Evolutionary conservation across 2,329 filamentous ascomycete genomes (phyloP).

Genomic region (Ceratocystis variospora): DNA sequence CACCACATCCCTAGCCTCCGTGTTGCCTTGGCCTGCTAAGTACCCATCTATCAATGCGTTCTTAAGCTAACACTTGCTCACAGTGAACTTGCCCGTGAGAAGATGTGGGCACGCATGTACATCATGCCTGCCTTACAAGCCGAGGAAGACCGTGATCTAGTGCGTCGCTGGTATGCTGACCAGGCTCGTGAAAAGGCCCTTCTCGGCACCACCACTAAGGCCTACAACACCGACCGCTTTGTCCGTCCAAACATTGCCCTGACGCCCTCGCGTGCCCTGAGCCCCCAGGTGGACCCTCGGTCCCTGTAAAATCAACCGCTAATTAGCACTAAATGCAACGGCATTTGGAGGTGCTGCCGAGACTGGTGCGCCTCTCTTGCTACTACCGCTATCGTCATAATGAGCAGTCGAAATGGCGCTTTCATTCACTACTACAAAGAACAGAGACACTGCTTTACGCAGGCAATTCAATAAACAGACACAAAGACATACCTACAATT

Average conservation of each 20-base stretch:
- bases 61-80: conserved; percentile 12
- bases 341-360: not conserved
- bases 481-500: not conserved
- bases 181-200: conserved; percentile 83
- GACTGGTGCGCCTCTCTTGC: not conserved
- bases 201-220: conserved; percentile 65
- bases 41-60: not conserved
- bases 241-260: conserved; percentile 25
- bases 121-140: conserved; percentile 87
- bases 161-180: conserved; percentile 73
- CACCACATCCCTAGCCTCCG: not conserved
- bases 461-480: conserved; percentile 8
- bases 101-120: conserved; percentile 96
- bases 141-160: conserved; percentile 91
- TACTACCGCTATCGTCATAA: not conserved
- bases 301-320: not conserved
- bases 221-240: conserved; percentile 82
- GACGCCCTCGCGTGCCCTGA: conserved; percentile 8
- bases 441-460: conserved; percentile 1
- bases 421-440: not conserved
- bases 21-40: not conserved
- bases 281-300: not conserved
- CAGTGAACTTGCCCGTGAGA: conserved; percentile 88
- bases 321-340: not conserved
- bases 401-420: not conserved